Evolutionary conservation across 768 basidiomycete species (phyloP).

Genomic region (Pseudohyphozyma bogoriensis): DNA sequence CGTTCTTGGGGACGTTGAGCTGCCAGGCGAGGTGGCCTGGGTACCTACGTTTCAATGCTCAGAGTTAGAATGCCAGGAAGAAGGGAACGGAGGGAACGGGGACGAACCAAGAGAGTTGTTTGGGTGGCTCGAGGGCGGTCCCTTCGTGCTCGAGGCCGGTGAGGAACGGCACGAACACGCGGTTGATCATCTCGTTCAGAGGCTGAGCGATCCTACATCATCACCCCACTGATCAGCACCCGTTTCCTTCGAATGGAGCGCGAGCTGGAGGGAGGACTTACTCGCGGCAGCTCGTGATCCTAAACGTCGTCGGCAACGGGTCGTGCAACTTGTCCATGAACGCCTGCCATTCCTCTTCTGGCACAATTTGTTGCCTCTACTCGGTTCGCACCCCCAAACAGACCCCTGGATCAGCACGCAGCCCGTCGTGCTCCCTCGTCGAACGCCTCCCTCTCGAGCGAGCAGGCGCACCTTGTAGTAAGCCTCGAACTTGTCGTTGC

Average conservation of each 20-base stretch:
- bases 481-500: slow-evolving; percentile 40
- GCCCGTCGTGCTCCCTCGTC: no score
- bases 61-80: not conserved
- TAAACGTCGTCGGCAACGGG: slow-evolving; percentile 85
- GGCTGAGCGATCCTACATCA: slow-evolving; percentile 49
- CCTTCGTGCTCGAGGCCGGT: slow-evolving; percentile 66
- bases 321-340: slow-evolving; percentile 57
- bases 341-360: slow-evolving; percentile 61
- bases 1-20: slow-evolving; percentile 79
- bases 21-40: slow-evolving; percentile 95
- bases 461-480: slow-evolving; percentile 41
- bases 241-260: slow-evolving; percentile 10
- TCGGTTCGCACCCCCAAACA: no score
- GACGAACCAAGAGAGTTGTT: slow-evolving; percentile 68
- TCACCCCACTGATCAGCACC: slow-evolving; percentile 38
- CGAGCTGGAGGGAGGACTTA: slow-evolving; percentile 38
- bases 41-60: slow-evolving; percentile 51
- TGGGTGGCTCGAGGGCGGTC: slow-evolving; percentile 62
- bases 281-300: slow-evolving; percentile 81
- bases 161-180: slow-evolving; percentile 66
- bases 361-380: slow-evolving; percentile 58
- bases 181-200: slow-evolving; percentile 66
- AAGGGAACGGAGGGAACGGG: not conserved
- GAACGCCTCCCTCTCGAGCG: no score
- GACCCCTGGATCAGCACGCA: no score